These are phyloP conservation scores for Malus fusca DNA, from an alignment of 306 rosid species.

Conservation along the genomic window DNA sequence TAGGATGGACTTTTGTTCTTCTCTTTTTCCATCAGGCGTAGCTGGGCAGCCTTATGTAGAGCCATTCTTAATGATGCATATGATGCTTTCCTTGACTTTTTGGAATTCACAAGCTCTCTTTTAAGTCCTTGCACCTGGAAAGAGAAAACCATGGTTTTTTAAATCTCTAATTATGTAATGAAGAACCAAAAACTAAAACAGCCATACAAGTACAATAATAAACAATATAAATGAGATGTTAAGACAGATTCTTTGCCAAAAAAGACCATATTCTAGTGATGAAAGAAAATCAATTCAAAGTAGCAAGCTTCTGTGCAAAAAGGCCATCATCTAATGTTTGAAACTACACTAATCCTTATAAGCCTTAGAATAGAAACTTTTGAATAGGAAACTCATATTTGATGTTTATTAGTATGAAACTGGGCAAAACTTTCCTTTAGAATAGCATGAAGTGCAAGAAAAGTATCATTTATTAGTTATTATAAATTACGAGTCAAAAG, in stretches of 20 bases:
- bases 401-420: not conserved
- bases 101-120: constrained; percentile 72
- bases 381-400: not conserved
- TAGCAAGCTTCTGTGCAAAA: not conserved
- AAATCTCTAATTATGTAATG: not conserved
- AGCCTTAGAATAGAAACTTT: not conserved
- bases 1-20: constrained; percentile 94
- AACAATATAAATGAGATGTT: not conserved
- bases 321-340: not conserved
- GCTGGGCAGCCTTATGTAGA: constrained; percentile 85
- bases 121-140: constrained; percentile 86
- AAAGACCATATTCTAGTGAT: not conserved
- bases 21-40: constrained; percentile 85
- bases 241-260: not conserved
- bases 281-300: not conserved
- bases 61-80: constrained; percentile 78
- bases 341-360: not conserved
- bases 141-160: constrained; percentile 14
- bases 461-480: not conserved
- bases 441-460: not conserved
- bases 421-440: not conserved
- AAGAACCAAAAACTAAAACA: not conserved
- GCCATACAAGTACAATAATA: not conserved
- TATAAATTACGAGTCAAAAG: no score
- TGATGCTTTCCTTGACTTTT: constrained; percentile 76